phyloP scores from a whole-genome alignment of 768 basidiomycete genomes.

The Leccinellum rugosiceps region DNA sequence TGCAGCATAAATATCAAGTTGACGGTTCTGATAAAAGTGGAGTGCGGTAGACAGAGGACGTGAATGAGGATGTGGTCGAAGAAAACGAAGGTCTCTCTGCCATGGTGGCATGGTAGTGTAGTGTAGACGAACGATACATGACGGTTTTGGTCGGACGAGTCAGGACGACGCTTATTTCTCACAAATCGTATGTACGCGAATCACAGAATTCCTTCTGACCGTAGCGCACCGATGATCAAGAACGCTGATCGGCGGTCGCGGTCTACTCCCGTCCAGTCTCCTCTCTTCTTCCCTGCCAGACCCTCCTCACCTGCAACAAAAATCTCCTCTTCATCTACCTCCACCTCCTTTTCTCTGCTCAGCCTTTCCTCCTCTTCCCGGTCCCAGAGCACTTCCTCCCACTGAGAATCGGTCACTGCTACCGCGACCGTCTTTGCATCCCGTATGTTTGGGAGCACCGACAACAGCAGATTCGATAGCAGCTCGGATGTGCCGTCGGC shows the following conservation, averaged over 20 bases:
- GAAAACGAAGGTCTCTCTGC: conserved; percentile 9
- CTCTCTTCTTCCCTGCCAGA: conserved; percentile 43
- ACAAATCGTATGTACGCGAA: not conserved
- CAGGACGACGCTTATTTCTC: not conserved
- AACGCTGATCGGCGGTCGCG: conserved; percentile 78
- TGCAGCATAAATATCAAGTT: conserved; percentile 76
- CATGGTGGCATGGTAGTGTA: conserved; percentile 23
- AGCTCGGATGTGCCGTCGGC: conserved; percentile 71
- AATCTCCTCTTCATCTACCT: conserved; percentile 45
- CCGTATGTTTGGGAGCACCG: conserved; percentile 67
- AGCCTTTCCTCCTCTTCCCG: conserved; percentile 56
- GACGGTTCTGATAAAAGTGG: conserved; percentile 81
- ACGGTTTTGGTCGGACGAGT: not conserved
- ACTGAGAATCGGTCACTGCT: conserved; percentile 71
- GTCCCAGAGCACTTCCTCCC: conserved; percentile 80
- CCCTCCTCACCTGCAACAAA: conserved; percentile 63
- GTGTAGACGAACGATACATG: not conserved
- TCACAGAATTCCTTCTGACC: conserved; percentile 66
- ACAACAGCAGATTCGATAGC: conserved; percentile 69
- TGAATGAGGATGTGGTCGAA: conserved; percentile 1
- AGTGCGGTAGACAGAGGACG: conserved; percentile 40
- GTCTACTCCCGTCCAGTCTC: conserved; percentile 77
- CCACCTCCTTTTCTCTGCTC: conserved; percentile 21
- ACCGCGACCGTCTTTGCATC: conserved; percentile 77
- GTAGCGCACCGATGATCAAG: conserved; percentile 72